Evolutionary conservation across 768 basidiomycete species (phyloP), one percentile per base, ranked within the genome.

Genomic region (Mycena maculata): DNA sequence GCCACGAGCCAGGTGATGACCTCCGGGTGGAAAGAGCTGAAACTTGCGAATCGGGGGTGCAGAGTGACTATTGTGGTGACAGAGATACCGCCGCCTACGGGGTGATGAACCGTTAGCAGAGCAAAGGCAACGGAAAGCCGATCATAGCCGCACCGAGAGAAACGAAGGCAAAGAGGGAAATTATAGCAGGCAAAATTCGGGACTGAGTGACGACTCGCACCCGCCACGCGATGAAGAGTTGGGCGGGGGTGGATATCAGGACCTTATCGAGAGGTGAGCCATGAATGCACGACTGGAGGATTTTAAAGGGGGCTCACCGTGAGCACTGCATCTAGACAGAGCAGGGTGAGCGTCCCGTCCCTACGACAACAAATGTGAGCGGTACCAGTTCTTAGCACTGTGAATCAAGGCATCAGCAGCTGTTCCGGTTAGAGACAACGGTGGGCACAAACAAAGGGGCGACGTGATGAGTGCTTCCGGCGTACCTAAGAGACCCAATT

Each of bases 171-270:
- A 66, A 42, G 28, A 60, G 13, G 20, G 16, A 8, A 41, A 66
- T 60, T 15, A 55, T 23, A 11, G 9, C 22, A 2, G 58, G 52
- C 23, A 66, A 30, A n/a, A 60, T 41, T 39, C 12, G 20, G n/a
- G 65, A 66, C 22, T 22, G n/a, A 9, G 65, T 66, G 58, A 66
- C 13, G 13, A 60, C 58, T 8, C 33, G 57, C 41, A 66, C 30
- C 11, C 65, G 65, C 65, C 65, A 66, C 2, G 65, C 65, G 23
- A 66, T 59, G 44, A 66, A 66, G 3, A 54, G 27, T 23, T 66
- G 65, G 20, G 27, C 20, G 8, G 69, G 69, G 1, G 69, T 70
- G 2, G 69, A 70, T 5, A 70, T 61, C 0, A 70, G 33, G 8
- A 13, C 31, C 50, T 52, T 16, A 16, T 15, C 9, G 13, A 15